Base-by-base conservation (phyloP, 768 basidiomycete genomes). In the Filobasidium floriforme region DNA sequence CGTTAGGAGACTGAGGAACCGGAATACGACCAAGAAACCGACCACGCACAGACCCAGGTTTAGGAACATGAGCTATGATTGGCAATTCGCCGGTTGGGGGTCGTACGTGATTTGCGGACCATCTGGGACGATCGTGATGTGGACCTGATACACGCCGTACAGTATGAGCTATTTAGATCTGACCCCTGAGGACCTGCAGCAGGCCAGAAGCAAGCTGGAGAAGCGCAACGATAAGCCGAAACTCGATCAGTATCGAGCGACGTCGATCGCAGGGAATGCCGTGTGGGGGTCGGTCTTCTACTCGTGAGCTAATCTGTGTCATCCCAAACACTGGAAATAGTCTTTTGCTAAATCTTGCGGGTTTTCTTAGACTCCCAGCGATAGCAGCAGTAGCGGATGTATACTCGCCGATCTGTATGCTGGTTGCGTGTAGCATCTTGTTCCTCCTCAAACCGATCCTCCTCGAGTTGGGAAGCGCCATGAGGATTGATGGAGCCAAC, bases 361-460 rank as follows among this genome's bases (percentile, higher is more conserved):
- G 4, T 9, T 87, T 1, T 87, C 87, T 69, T 88, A 89, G 67
- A 83, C 87, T 11, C 76, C 88, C 88, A 18, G 85, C 83, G 0
- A 84, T 88, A 0, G 82, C 86, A 24, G 83, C 81, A 0, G 82
- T 85, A 22, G 81, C 84, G 2, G 83, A 85, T 22, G 80, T 88
- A n/a, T 88, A 85, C 72, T 88, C 87, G 1, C 87, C 88, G 0
- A 82, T 89, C 49, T 85, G 87, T 9, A 79, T 89, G 65, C 82
- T 87, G 43, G 71, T 86, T 28, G 86, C 88, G 0, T 84, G 85
- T 0, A 74, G 85, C 37, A 81, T 86, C 0, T 73, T 88, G 2
- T 87, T 86, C 70, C 73, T 89, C 26, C 89, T 87, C 86, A 83
- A 87, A 14, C 88, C 88, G 1, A 82, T 89, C 55, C 85, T 90